These are phyloP conservation scores for Salvia rosmarinus DNA, from an alignment of 257 asterid genomes.

Conservation along the genomic window DNA sequence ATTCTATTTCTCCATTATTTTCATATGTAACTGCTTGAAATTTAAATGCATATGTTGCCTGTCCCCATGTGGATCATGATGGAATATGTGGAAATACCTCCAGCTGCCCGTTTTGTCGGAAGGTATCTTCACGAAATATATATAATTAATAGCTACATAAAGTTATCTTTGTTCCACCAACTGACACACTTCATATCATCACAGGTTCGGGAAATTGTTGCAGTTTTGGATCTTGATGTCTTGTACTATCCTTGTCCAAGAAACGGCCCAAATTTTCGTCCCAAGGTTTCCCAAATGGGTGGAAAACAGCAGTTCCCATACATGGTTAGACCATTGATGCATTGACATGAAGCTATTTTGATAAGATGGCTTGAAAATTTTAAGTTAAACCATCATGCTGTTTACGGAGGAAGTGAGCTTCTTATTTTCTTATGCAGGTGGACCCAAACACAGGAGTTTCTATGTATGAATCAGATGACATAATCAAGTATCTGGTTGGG, in stretches of 20 bases:
- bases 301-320: conserved; percentile 86
- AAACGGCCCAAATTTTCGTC: conserved; percentile 89
- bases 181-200: conserved; percentile 21
- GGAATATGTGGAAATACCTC: conserved; percentile 50
- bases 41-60: conserved; percentile 43
- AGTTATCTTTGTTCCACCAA: background rate
- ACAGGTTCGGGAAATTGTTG: conserved; percentile 91
- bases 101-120: conserved; percentile 97
- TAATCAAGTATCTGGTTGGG: conserved; percentile 78
- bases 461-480: conserved; percentile 94
- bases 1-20: conserved; percentile 14
- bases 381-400: background rate
- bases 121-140: conserved; percentile 52
- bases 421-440: conserved; percentile 53
- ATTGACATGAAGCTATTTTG: conserved; percentile 10
- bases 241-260: conserved; percentile 91
- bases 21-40: conserved; percentile 30
- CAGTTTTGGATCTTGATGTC: conserved; percentile 86
- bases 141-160: background rate
- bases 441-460: conserved; percentile 96
- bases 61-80: conserved; percentile 40
- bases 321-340: conserved; percentile 61
- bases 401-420: conserved; percentile 21
- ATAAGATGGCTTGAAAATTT: conserved; percentile 18
- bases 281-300: conserved; percentile 79